phyloP scores from a whole-genome alignment of 2,329 filamentous ascomycete species.

The Penicillium vulpinum region DNA sequence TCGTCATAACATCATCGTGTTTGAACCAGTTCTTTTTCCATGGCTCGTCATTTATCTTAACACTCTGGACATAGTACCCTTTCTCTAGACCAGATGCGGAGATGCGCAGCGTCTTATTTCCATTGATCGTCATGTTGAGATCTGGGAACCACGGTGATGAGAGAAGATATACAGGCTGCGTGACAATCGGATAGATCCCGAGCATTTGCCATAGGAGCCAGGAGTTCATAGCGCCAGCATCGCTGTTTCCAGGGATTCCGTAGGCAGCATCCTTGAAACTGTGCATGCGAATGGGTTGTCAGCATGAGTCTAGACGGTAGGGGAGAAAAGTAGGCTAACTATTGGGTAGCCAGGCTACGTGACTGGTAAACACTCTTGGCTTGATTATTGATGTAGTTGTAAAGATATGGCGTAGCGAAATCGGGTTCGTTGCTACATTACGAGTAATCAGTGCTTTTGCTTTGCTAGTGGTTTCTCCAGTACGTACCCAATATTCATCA shows the following conservation, averaged over 20 bases:
- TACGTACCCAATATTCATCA: no score
- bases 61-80: slow-evolving; percentile 54
- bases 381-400: slow-evolving; percentile 67
- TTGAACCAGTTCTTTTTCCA: slow-evolving; percentile 58
- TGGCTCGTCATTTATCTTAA: slow-evolving; percentile 53
- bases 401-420: slow-evolving; percentile 55
- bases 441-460: no score
- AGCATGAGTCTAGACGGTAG: not conserved
- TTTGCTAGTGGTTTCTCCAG: no score
- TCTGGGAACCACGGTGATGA: slow-evolving; percentile 49
- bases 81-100: slow-evolving; percentile 46
- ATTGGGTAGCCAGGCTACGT: slow-evolving; percentile 54
- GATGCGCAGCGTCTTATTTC: slow-evolving; percentile 46
- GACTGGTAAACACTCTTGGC: slow-evolving; percentile 60
- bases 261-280: slow-evolving; percentile 55
- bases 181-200: slow-evolving; percentile 51
- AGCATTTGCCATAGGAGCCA: slow-evolving; percentile 55
- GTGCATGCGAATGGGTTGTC: not conserved
- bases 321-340: slow-evolving; percentile 27
- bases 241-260: slow-evolving; percentile 68
- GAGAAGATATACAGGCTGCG: slow-evolving; percentile 50
- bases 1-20: slow-evolving; percentile 48
- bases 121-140: slow-evolving; percentile 35
- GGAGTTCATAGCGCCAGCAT: slow-evolving; percentile 58
- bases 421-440: no score